These are phyloP conservation scores for Cyanidium caldarium DNA, from an alignment of 23 red algal species.

Conservation along the genomic window DNA sequence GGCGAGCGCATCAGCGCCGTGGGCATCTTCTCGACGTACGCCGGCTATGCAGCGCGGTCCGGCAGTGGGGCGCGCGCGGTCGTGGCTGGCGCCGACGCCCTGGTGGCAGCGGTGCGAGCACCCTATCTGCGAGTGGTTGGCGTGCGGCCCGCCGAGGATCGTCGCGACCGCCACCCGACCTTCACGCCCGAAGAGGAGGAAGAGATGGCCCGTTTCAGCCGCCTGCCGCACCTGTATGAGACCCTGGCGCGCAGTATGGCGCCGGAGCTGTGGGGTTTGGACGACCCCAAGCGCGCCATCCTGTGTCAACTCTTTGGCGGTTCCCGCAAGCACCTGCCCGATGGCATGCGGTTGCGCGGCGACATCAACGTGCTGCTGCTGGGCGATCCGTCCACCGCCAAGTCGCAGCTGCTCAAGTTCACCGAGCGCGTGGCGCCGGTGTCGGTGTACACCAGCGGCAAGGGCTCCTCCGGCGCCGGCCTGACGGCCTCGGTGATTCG, in stretches of 20 bases:
- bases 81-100: neutral
- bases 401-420: constrained; percentile 91
- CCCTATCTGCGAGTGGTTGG: constrained; percentile 85
- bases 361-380: constrained; percentile 87
- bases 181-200: constrained; percentile 92
- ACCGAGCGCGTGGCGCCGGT: constrained; percentile 60
- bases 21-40: constrained; percentile 47
- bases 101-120: constrained; percentile 26
- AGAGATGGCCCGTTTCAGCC: constrained; percentile 57
- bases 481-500: constrained; percentile 84
- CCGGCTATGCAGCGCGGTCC: constrained; percentile 4
- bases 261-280: constrained; percentile 82
- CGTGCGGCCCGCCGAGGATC: constrained; percentile 33
- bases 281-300: constrained; percentile 86
- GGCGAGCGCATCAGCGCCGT: constrained; percentile 63
- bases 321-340: constrained; percentile 43
- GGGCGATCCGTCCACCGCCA: constrained; percentile 96
- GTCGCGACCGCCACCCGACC: constrained; percentile 27
- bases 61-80: constrained; percentile 14
- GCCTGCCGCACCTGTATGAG: constrained; percentile 42
- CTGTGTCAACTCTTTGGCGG: constrained; percentile 68
- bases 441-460: constrained; percentile 91
- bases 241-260: constrained; percentile 67
- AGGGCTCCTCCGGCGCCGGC: constrained; percentile 93
- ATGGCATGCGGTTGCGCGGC: constrained; percentile 82